A percentile compares a stretch with the other conserved stretches of the same genome.
Evolutionary conservation across 441 rosid species (phyloP).

Genomic region (Arabidopsis hybrid): DNA sequence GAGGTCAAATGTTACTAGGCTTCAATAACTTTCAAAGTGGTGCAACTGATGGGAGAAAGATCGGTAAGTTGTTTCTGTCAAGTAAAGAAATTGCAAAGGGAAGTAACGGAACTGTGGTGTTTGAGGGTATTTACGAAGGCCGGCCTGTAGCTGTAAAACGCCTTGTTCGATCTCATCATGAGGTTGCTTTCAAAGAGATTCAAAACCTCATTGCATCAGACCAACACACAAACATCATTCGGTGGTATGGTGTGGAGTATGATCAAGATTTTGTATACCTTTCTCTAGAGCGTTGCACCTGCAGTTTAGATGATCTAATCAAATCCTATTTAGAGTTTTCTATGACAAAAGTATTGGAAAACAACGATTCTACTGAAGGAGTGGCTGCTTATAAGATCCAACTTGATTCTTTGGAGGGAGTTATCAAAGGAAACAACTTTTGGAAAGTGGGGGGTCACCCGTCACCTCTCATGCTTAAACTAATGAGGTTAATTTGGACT

Average conservation of each 20-base stretch:
- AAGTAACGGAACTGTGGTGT: conserved; percentile 91
- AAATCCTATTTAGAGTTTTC: conserved; percentile 58
- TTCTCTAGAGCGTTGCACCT: conserved; percentile 83
- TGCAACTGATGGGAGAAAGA: conserved; percentile 64
- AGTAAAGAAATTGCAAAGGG: conserved; percentile 91
- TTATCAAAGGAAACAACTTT: conserved; percentile 52
- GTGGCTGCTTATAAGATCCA: conserved; percentile 54
- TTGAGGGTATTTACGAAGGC: conserved; percentile 91
- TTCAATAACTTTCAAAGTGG: conserved; percentile 56
- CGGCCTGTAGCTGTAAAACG: conserved; percentile 99
- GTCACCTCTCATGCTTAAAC: conserved; percentile 63
- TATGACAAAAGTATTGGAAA: conserved; percentile 33
- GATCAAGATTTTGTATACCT: conserved; percentile 94
- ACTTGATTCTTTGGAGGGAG: conserved; percentile 55
- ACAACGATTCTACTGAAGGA: conserved; percentile 48
- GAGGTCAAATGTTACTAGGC: conserved; percentile 50
- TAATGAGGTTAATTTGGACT: conserved; percentile 72
- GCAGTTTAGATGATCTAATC: conserved; percentile 84
- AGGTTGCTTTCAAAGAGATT: conserved; percentile 92
- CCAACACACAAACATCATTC: conserved; percentile 84
- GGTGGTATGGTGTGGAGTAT: conserved; percentile 95
- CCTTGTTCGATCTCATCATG: conserved; percentile 86
- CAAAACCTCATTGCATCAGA: conserved; percentile 96
- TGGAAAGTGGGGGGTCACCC: conserved; percentile 86
- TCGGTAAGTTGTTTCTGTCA: conserved; percentile 82